Evolutionary conservation across 768 basidiomycete genomes (phyloP).

Genomic region (Thelephora aurantiotincta): DNA sequence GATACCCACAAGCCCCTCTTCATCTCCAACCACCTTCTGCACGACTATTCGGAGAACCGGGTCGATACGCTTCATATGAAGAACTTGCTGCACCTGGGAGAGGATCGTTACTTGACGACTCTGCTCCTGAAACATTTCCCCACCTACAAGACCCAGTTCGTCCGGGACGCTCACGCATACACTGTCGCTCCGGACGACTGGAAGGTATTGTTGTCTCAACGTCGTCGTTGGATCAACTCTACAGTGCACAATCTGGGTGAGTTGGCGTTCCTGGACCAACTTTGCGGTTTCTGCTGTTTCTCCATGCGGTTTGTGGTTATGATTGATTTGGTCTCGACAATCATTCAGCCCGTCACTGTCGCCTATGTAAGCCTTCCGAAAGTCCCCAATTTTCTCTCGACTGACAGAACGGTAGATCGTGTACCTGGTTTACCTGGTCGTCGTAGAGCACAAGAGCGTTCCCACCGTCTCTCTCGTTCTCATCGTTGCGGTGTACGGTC

Average conservation of each 20-base stretch:
- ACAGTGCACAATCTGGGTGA: conserved; percentile 96
- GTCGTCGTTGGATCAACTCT: conserved; percentile 99
- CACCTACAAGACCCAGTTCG: conserved; percentile 86
- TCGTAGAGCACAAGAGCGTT: conserved; percentile 47
- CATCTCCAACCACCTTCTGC: conserved; percentile 79
- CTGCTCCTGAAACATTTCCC: conserved; percentile 94
- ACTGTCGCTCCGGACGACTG: conserved; percentile 95
- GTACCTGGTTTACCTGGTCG: conserved; percentile 76
- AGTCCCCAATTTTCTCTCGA: conserved; percentile 1
- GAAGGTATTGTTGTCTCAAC: conserved; percentile 86
- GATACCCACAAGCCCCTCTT: conserved; percentile 94
- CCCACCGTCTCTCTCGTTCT: conserved; percentile 79
- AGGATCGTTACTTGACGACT: conserved; percentile 97
- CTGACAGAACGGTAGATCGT: conserved; percentile 42
- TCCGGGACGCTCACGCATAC: conserved; percentile 85
- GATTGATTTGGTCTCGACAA: conserved; percentile 83
- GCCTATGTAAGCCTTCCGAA: conserved; percentile 54
- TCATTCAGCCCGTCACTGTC: conserved; percentile 76
- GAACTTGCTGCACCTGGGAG: conserved; percentile 93
- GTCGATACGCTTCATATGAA: conserved; percentile 99
- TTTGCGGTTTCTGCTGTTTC: conserved; percentile 97
- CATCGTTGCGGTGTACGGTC: conserved; percentile 88
- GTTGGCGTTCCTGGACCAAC: conserved; percentile 77
- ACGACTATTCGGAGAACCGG: conserved; percentile 90
- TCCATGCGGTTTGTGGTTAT: conserved; percentile 98